A percentile compares a stretch with the other conserved stretches of the same genome.
Conservation (phyloP, 805 yeast genomes). For the Yarrowia deformans region DNA sequence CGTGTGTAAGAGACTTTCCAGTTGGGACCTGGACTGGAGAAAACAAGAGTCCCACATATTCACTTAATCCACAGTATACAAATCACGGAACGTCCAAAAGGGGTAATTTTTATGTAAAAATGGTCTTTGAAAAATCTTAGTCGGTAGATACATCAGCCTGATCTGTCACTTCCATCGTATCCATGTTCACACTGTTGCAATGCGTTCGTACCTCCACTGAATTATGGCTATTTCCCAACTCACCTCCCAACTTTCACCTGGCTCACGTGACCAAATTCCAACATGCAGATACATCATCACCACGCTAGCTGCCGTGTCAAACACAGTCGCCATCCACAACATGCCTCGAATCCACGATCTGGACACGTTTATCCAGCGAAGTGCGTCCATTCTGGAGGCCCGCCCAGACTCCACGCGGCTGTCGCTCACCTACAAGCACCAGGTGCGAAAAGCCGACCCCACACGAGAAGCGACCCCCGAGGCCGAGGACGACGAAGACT, state of each 20-base stretch:
- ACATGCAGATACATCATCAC: constrained; percentile 21
- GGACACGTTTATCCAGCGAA: constrained; percentile 54
- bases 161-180: too few relatives aligned
- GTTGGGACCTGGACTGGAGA: too few relatives aligned
- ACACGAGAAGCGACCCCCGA: constrained; percentile 1
- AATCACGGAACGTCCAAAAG: too few relatives aligned
- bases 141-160: too few relatives aligned
- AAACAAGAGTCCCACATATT: too few relatives aligned
- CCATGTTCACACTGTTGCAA: too few relatives aligned
- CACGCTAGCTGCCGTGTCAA: background rate
- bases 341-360: constrained; percentile 42
- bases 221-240: background rate
- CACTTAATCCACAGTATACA: too few relatives aligned
- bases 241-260: too few relatives aligned
- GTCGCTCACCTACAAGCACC: constrained; percentile 51
- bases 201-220: too few relatives aligned
- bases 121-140: too few relatives aligned
- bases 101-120: too few relatives aligned
- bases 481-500: constrained; percentile 13
- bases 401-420: constrained; percentile 51
- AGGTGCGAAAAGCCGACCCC: constrained; percentile 21
- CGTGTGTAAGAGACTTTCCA: too few relatives aligned
- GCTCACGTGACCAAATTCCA: constrained; percentile 5
- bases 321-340: background rate
- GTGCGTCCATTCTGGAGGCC: constrained; percentile 53